Percentiles rank a stretch among this genome's conserved stretches.
Conservation (phyloP, 768 basidiomycete genomes). For the Mycena galericulata region DNA sequence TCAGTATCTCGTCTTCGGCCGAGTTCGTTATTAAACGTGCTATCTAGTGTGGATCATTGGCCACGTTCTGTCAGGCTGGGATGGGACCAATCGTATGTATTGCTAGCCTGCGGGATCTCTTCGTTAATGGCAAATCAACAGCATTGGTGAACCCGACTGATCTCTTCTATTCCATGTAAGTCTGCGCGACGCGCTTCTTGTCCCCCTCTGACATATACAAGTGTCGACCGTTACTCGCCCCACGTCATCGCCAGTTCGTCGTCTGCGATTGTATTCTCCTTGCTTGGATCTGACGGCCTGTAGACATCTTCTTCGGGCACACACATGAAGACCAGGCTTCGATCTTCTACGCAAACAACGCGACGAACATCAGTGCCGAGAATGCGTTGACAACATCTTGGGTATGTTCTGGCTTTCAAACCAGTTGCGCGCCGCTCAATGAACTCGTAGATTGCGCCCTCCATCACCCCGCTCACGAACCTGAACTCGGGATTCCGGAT, state of each 20-base stretch:
- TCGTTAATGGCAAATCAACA: not conserved
- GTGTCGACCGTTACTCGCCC: constrained; percentile 82
- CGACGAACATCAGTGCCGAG: constrained; percentile 59
- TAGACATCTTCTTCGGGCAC: constrained; percentile 84
- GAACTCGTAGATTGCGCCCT: constrained; percentile 69
- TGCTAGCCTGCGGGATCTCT: not conserved
- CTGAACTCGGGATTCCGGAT: constrained; percentile 82
- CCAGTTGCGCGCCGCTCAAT: not conserved
- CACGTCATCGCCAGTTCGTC: constrained; percentile 80
- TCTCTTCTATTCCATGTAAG: constrained; percentile 55
- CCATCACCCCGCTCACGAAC: constrained; percentile 76
- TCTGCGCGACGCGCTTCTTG: constrained; percentile 17
- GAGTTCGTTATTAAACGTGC: not conserved
- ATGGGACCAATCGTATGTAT: constrained; percentile 76
- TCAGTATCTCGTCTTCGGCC: constrained; percentile 41
- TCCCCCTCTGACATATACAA: constrained; percentile 38
- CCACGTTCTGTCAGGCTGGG: constrained; percentile 58
- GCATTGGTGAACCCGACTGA: constrained; percentile 33
- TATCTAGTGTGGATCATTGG: constrained; percentile 61
- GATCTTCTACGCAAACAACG: constrained; percentile 37
- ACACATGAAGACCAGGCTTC: constrained; percentile 33
- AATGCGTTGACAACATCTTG: constrained; percentile 65
- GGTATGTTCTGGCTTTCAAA: constrained; percentile 39
- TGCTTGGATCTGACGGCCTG: constrained; percentile 14
- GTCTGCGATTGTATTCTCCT: not conserved